These are phyloP conservation scores for Chalciporus chontae DNA, from an alignment of 768 basidiomycete genomes.

Conservation along the genomic window DNA sequence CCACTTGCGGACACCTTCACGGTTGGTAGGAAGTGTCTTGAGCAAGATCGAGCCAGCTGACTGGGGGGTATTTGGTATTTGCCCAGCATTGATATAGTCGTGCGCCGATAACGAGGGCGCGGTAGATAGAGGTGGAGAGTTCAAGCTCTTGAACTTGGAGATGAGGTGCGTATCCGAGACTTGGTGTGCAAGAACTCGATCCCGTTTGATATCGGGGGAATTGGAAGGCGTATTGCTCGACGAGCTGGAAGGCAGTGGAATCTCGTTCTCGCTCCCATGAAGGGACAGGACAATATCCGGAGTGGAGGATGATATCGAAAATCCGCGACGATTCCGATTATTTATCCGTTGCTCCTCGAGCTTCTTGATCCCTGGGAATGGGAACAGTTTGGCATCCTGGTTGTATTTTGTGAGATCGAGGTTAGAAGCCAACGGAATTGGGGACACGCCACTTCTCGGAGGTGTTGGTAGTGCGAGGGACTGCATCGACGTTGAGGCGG, in stretches of 20 bases:
- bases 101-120: constrained; percentile 46
- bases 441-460: constrained; percentile 60
- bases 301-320: constrained; percentile 46
- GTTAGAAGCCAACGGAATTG: constrained; percentile 72
- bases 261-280: constrained; percentile 42
- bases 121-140: constrained; percentile 40
- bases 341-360: constrained; percentile 65
- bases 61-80: constrained; percentile 29
- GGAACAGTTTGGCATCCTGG: constrained; percentile 69
- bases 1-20: constrained; percentile 82
- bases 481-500: constrained; percentile 60
- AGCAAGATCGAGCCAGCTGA: constrained; percentile 35
- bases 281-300: constrained; percentile 46
- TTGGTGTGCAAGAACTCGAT: constrained; percentile 64
- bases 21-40: constrained; percentile 61
- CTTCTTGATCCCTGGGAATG: constrained; percentile 83
- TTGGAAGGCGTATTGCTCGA: constrained; percentile 49
- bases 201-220: constrained; percentile 50
- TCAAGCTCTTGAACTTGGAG: constrained; percentile 44
- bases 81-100: constrained; percentile 45
- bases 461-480: constrained; percentile 56
- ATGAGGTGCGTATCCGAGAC: constrained; percentile 65
- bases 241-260: constrained; percentile 43
- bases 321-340: constrained; percentile 51
- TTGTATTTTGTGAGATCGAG: constrained; percentile 72